phyloP scores from a whole-genome alignment of 2,329 filamentous ascomycete species.

The Dactylellina leptospora region DNA sequence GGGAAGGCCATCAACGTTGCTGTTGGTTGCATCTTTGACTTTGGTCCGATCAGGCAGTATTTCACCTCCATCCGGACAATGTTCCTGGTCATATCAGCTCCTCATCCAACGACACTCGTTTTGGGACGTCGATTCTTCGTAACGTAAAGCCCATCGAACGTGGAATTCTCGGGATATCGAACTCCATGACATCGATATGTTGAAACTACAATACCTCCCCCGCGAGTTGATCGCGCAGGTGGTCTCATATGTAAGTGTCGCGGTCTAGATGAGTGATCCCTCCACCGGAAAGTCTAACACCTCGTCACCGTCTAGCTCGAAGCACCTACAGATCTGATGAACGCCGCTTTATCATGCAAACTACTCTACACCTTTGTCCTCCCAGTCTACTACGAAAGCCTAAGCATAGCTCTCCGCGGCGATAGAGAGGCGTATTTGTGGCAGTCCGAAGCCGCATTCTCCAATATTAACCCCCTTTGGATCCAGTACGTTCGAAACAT shows the following conservation, averaged over 20 bases:
- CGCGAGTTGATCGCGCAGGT: constrained; percentile 29
- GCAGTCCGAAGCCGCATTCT: constrained; percentile 1
- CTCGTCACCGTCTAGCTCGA: too few species aligned
- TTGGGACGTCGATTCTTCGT: too few species aligned
- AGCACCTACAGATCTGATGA: constrained; percentile 4
- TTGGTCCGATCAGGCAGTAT: not conserved
- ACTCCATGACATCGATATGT: constrained; percentile 2
- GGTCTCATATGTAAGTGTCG: constrained; percentile 30
- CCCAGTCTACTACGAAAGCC: constrained; percentile 20
- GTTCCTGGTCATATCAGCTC: not conserved
- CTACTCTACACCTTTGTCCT: constrained; percentile 3
- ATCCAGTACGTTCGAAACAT: constrained; percentile 17
- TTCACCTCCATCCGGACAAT: not conserved
- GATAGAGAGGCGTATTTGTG: constrained; percentile 5
- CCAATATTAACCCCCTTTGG: constrained; percentile 11
- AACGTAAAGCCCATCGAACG: too few species aligned
- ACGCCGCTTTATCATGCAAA: constrained; percentile 12
- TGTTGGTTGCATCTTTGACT: not conserved
- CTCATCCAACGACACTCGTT: not conserved
- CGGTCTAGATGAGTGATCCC: not conserved
- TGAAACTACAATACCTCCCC: constrained; percentile 24
- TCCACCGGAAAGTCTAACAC: too few species aligned
- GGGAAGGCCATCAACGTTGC: not conserved
- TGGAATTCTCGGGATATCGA: too few species aligned
- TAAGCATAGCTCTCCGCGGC: constrained; percentile 11